Conservation (phyloP, 2,329 filamentous ascomycete species). For the Cladophialophora immunda region DNA sequence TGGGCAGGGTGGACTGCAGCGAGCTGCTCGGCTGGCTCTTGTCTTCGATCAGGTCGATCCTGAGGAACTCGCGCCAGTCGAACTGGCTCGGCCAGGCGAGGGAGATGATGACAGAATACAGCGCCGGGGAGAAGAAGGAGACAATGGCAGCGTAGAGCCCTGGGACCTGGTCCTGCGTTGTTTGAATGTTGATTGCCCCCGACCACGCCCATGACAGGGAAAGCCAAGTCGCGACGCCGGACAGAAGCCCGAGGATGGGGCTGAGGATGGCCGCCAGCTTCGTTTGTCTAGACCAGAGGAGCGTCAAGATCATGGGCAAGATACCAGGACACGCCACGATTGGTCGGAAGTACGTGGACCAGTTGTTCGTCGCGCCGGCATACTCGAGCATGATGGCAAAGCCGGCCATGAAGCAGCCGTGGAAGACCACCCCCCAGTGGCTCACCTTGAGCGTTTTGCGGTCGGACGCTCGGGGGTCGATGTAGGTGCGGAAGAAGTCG, state of each 20-base stretch:
- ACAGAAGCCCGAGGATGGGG: slow-evolving; percentile 24
- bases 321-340: slow-evolving; percentile 56
- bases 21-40: slow-evolving; percentile 26
- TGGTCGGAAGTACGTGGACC: slow-evolving; percentile 54
- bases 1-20: slow-evolving; percentile 21
- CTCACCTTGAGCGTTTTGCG: slow-evolving; percentile 54
- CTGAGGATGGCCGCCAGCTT: slow-evolving; percentile 54
- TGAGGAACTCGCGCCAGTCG: slow-evolving; percentile 57
- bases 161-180: slow-evolving; percentile 52
- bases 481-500: slow-evolving; percentile 61
- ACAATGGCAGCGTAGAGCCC: slow-evolving; percentile 56
- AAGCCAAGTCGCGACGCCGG: slow-evolving; percentile 46
- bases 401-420: slow-evolving; percentile 58
- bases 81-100: slow-evolving; percentile 50
- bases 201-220: slow-evolving; percentile 47
- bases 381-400: slow-evolving; percentile 60
- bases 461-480: slow-evolving; percentile 57
- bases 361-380: slow-evolving; percentile 60
- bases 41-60: slow-evolving; percentile 56
- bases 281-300: slow-evolving; percentile 51
- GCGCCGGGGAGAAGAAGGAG: slow-evolving; percentile 56
- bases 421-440: slow-evolving; percentile 58
- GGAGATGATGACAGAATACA: slow-evolving; percentile 59
- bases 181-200: slow-evolving; percentile 50
- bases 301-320: slow-evolving; percentile 50